Conservation (phyloP, 176 grass and related monocot genomes). For the Rhynchospora pubera region DNA sequence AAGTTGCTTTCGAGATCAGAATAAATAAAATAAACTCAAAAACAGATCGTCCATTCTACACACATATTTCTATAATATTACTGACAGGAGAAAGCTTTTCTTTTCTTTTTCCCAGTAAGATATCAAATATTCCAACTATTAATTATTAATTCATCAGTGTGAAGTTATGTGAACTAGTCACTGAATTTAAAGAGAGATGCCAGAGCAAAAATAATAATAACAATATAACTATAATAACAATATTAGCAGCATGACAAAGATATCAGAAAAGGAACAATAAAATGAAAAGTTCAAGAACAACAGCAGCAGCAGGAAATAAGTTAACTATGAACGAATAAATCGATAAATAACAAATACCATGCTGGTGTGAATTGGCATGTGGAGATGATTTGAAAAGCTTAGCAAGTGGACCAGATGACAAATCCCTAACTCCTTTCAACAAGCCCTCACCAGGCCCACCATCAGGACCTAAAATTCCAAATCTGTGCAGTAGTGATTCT, state of each 20-base stretch:
- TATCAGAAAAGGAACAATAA: background rate
- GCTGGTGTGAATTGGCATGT: slow-evolving; percentile 27
- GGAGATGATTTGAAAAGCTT: slow-evolving; percentile 82
- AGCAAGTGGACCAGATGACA: slow-evolving; percentile 88
- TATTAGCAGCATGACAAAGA: slow-evolving; percentile 4
- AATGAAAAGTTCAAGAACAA: no score
- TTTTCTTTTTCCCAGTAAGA: no score
- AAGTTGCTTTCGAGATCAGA: background rate
- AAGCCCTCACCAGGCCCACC: slow-evolving; percentile 85
- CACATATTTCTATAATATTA: background rate
- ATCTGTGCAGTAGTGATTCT: slow-evolving; percentile 74
- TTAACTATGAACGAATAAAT: slow-evolving; percentile 5
- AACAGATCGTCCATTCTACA: background rate
- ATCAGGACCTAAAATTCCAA: slow-evolving; percentile 92
- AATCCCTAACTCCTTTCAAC: slow-evolving; percentile 81
- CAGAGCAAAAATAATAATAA: background rate
- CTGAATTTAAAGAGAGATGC: background rate
- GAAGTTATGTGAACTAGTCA: background rate
- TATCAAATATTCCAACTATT: background rate
- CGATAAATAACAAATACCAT: slow-evolving; percentile 30
- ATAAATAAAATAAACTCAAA: background rate
- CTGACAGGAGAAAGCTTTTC: background rate
- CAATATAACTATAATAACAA: background rate
- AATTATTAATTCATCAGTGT: background rate
- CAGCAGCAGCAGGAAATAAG: background rate